phyloP scores from a whole-genome alignment of 768 basidiomycete species.

The Russula ochroleuca region DNA sequence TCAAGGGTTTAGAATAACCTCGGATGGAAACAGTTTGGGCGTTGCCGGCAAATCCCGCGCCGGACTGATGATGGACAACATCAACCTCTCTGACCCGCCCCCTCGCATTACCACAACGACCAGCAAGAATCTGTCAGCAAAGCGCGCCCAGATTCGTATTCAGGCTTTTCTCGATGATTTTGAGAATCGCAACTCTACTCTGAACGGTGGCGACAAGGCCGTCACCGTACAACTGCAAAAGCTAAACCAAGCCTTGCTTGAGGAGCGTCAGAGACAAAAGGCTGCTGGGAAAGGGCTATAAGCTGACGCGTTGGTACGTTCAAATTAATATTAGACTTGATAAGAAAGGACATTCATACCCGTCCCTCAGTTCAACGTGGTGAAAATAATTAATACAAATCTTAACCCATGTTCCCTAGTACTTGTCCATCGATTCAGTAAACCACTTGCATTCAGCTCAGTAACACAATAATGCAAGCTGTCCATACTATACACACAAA shows the following conservation, averaged over 20 bases:
- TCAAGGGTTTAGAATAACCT: background rate
- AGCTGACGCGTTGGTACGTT: background rate
- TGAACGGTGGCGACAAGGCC: slow-evolving; percentile 36
- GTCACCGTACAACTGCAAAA: slow-evolving; percentile 38
- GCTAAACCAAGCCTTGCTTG: slow-evolving; percentile 34
- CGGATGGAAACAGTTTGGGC: too few relatives aligned
- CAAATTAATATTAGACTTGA: background rate
- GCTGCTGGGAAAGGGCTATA: background rate
- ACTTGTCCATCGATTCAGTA: background rate
- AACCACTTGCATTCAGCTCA: background rate
- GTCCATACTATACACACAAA: background rate
- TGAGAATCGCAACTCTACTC: slow-evolving; percentile 32
- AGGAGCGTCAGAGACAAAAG: slow-evolving; percentile 29
- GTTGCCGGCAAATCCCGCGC: slow-evolving; percentile 14
- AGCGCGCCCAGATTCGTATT: slow-evolving; percentile 31
- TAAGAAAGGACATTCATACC: background rate
- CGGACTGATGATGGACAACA: slow-evolving; percentile 19
- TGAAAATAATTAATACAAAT: background rate
- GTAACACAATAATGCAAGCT: background rate
- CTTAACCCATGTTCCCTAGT: background rate
- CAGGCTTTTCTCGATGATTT: slow-evolving; percentile 35
- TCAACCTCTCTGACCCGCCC: slow-evolving; percentile 29
- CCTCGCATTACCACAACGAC: slow-evolving; percentile 15
- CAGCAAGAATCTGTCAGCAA: slow-evolving; percentile 29
- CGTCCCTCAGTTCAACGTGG: background rate